Conservation (phyloP, 225 moss, liverwort and hornwort genomes). For the Physcomitrium patens region DNA sequence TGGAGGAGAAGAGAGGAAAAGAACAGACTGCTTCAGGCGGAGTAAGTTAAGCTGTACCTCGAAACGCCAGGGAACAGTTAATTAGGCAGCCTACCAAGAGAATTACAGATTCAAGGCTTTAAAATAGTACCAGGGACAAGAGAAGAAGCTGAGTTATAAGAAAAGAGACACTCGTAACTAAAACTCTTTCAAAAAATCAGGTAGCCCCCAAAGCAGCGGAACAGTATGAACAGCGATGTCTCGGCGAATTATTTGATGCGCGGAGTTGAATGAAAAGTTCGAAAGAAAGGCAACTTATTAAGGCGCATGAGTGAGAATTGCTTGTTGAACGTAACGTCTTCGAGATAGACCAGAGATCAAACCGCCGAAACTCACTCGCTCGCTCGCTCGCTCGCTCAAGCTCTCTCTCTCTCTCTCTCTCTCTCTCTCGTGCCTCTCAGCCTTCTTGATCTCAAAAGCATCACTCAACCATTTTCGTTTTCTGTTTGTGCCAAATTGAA, state of each 20-base stretch:
- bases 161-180: background rate
- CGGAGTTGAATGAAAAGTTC: background rate
- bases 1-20: background rate
- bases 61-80: slow-evolving; percentile 15
- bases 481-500: background rate
- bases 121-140: slow-evolving; percentile 25
- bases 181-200: background rate
- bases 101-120: slow-evolving; percentile 35
- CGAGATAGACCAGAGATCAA: background rate
- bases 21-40: slow-evolving; percentile 10
- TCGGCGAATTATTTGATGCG: too few species aligned
- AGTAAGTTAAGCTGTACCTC: slow-evolving; percentile 31
- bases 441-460: background rate
- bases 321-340: background rate
- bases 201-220: background rate
- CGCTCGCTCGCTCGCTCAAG: background rate
- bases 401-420: background rate
- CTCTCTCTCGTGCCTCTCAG: background rate
- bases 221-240: background rate
- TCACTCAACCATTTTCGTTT: background rate
- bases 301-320: background rate
- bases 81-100: slow-evolving; percentile 21
- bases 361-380: background rate
- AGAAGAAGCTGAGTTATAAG: slow-evolving; percentile 22
- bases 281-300: background rate